Base-by-base conservation (phyloP, 108 stramenopile species). In the Nannochloropsis granulata region DNA sequence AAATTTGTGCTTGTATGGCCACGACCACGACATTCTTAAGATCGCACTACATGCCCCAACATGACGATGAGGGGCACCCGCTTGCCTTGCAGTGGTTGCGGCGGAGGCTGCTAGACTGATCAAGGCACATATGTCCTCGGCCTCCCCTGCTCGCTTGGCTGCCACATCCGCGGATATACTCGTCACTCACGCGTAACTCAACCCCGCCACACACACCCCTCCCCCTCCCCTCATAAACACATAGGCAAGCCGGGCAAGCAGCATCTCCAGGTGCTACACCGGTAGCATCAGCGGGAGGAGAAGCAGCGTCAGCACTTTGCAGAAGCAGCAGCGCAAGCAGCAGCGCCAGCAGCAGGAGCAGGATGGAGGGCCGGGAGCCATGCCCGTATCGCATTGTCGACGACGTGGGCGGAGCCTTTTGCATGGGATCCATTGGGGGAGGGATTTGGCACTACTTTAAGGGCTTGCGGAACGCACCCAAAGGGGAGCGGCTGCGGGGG, bases 371-470 rank as follows among this genome's bases (percentile, higher is more conserved):
- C 84, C 90, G 97, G 46, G 97, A 98, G 81, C 97, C 98, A 7
- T 99, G 98, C 84, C 98, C 98, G 14, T 97, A 93, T 91, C 94
- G 98, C 78, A 97, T 99, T 82, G 88, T 99, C 25, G 97, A 97
- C 82, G 98, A 99, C 89, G 94, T 97, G 2, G 98, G 98, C 21
- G 96, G 96, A 25, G 98, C 97, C 23, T 99, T 97, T 87, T 91
- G 93, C 43, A 94, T 99, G 89, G 98, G 98, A 12, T 44, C 83
- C 11, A 78, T 81, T n/a, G 97, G 97, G 9, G 97, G 97, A 43
- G 93, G 94, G 12, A 85, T 96, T 11, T 97, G 94, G 94, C 97
- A 98, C 85, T 88, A 91, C 23, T 91, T 96, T 46, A 95, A 95
- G 89, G 97, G 97, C 25, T 26, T 44, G 43, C 88, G 90, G 24